A percentile compares a stretch with the other conserved stretches of the same genome.
phyloP scores from a whole-genome alignment of 768 basidiomycete species.

The Xerocomellus chrysenteron region DNA sequence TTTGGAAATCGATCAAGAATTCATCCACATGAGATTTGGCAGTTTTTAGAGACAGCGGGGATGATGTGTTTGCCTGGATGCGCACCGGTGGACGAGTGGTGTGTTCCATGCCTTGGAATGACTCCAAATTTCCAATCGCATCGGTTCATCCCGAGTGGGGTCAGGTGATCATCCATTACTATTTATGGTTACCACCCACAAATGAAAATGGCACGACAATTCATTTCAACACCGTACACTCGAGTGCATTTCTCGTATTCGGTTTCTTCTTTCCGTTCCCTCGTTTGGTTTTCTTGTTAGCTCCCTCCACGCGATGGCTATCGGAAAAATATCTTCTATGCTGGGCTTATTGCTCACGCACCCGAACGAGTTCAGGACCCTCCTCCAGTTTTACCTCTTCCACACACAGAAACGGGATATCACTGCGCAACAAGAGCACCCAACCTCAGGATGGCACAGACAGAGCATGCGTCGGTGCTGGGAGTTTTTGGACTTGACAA shows the following conservation, averaged over 20 bases:
- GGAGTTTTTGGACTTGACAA: conserved; percentile 85
- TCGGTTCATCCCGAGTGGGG: not conserved
- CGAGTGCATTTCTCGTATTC: not conserved
- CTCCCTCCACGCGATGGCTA: conserved; percentile 25
- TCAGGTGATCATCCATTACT: conserved; percentile 9
- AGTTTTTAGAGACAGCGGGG: conserved; percentile 39
- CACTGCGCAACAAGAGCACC: conserved; percentile 66
- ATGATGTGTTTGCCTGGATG: conserved; percentile 39
- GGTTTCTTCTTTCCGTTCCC: not conserved
- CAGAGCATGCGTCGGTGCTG: conserved; percentile 86
- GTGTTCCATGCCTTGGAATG: conserved; percentile 42
- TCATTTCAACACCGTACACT: not conserved
- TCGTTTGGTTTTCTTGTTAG: not conserved
- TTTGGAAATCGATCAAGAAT: conserved; percentile 52
- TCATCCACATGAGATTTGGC: conserved; percentile 41
- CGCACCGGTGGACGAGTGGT: conserved; percentile 48
- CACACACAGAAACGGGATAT: conserved; percentile 84
- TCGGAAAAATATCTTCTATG: conserved; percentile 58
- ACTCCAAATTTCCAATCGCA: not conserved
- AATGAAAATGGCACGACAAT: conserved; percentile 13
- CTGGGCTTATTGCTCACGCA: conserved; percentile 71
- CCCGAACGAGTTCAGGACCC: conserved; percentile 78
- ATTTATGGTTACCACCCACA: not conserved
- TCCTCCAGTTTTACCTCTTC: conserved; percentile 82
- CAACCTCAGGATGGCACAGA: conserved; percentile 85